phyloP scores from a whole-genome alignment of 305 asterid species.

The Rubia peregrina region DNA sequence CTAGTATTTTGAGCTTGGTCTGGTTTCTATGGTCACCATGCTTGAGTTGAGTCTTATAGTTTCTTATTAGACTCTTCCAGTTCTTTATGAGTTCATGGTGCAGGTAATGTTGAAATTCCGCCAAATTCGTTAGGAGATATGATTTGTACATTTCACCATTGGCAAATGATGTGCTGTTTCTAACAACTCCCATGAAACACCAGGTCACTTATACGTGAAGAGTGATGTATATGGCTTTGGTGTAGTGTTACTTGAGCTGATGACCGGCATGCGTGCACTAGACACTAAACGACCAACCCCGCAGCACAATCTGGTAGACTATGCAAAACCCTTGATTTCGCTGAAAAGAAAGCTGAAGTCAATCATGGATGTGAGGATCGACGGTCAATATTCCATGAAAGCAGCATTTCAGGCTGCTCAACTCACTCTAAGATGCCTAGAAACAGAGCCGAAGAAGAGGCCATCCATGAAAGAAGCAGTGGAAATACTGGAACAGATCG shows the following conservation, averaged over 20 bases:
- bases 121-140: not conserved
- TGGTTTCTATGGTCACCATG: not conserved
- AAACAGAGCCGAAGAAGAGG: constrained; percentile 35
- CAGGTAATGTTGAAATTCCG: not conserved
- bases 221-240: constrained; percentile 48
- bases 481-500: constrained; percentile 32
- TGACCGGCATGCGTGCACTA: constrained; percentile 38
- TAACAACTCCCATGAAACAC: not conserved
- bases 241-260: constrained; percentile 37
- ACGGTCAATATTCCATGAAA: constrained; percentile 38
- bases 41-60: not conserved
- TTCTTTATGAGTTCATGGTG: not conserved
- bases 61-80: not conserved
- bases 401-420: constrained; percentile 32
- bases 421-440: constrained; percentile 35
- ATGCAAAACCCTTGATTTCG: constrained; percentile 29
- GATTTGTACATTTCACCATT: not conserved
- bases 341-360: constrained; percentile 27
- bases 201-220: constrained; percentile 41
- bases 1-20: constrained; percentile 1
- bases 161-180: not conserved
- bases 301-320: constrained; percentile 35
- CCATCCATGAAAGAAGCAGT: constrained; percentile 42
- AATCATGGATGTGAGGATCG: constrained; percentile 38
- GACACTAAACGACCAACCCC: constrained; percentile 28